A percentile compares a stretch with the other conserved stretches of the same genome.
Evolutionary conservation across 371 early-diverging fungal genomes (phyloP).

Genomic region (Phascolomyces articulosus): DNA sequence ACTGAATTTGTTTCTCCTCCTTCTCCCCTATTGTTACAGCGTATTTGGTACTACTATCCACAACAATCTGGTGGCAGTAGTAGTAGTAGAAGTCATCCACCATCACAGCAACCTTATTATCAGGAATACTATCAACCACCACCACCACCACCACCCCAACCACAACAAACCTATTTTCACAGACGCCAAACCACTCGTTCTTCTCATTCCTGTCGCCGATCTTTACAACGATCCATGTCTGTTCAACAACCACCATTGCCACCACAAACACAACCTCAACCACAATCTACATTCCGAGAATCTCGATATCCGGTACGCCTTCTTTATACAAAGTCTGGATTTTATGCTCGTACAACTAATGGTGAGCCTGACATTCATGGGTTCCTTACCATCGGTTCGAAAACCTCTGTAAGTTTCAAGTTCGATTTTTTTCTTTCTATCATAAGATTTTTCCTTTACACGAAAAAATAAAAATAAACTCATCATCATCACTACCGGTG

Average conservation of each 20-base stretch:
- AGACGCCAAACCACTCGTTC: neutral
- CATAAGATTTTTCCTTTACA: neutral
- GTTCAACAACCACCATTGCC: neutral
- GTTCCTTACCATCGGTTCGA: constrained; percentile 24
- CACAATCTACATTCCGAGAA: neutral
- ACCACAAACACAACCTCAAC: neutral
- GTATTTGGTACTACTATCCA: neutral
- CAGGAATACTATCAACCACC: neutral
- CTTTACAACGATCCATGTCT: neutral
- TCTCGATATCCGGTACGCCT: constrained; percentile 25
- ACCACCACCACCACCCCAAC: neutral
- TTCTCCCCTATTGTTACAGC: neutral
- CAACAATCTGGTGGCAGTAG: too few species aligned
- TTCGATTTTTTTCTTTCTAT: neutral
- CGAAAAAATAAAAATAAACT: neutral
- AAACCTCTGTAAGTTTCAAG: constrained; percentile 5
- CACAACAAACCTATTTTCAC: neutral
- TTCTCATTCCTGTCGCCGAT: neutral
- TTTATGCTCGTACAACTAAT: constrained; percentile 24
- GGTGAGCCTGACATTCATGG: constrained; percentile 29
- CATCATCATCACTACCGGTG: neutral
- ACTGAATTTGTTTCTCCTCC: neutral
- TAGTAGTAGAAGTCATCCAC: too few species aligned
- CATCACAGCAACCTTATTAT: constrained; percentile 1
- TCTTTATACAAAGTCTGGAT: constrained; percentile 48